These are phyloP conservation scores for Phytophthora brassicae DNA, from an alignment of 352 stramenopile species.

Conservation along the genomic window DNA sequence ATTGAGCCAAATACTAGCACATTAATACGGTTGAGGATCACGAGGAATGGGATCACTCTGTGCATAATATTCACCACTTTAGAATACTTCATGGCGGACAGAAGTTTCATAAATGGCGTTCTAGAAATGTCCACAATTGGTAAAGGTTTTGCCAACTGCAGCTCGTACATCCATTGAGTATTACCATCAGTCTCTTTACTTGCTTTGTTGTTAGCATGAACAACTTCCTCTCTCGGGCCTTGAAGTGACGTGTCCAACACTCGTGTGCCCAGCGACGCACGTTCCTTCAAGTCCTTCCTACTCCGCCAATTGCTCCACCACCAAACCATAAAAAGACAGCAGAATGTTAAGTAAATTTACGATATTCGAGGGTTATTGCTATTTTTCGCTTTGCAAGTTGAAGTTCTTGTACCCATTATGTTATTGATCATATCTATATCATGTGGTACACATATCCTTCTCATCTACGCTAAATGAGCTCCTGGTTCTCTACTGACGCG, in stretches of 20 bases:
- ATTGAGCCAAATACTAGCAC: conserved; percentile 16
- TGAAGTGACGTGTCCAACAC: conserved; percentile 1
- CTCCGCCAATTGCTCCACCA: not conserved
- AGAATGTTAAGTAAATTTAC: not conserved
- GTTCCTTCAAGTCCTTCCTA: too few relatives aligned
- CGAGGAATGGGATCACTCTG: conserved; percentile 7
- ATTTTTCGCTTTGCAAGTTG: not conserved
- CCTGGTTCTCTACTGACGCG: conserved; percentile 44
- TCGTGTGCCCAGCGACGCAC: not conserved
- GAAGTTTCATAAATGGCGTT: conserved; percentile 10
- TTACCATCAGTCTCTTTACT: not conserved
- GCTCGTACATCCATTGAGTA: conserved; percentile 11
- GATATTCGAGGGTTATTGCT: not conserved
- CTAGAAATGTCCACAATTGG: conserved; percentile 11
- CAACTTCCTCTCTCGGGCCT: conserved; percentile 1
- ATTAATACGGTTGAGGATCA: conserved; percentile 14
- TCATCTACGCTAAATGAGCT: not conserved
- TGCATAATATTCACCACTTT: conserved; percentile 4
- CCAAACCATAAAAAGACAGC: not conserved
- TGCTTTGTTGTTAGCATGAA: not conserved
- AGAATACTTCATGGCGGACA: not conserved
- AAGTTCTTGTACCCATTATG: not conserved
- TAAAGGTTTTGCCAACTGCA: conserved; percentile 11
- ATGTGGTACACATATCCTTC: not conserved
- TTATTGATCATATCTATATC: not conserved